Evolutionary conservation across 2,329 filamentous ascomycete species (phyloP), one percentile per base, ranked within the genome.

Genomic region (Trichoderma sp.): DNA sequence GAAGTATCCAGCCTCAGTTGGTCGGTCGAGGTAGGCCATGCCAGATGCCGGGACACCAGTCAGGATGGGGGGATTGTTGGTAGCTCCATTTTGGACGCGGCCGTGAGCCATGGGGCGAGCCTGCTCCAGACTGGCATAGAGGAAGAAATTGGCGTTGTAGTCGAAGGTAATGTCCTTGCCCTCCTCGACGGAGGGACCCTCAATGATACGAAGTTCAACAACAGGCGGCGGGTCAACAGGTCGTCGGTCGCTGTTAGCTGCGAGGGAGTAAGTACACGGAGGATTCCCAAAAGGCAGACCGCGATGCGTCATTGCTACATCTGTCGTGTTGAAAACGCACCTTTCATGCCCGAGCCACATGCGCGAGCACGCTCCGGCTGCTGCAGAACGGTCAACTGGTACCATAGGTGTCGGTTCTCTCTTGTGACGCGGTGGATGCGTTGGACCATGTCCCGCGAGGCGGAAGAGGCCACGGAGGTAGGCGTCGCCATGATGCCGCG

Each of bases 91-190:
- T 76, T 90, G 89, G 59, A 93, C 89, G 75, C 94, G 92, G 65
- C 92, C 93, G 72, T 94, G 92, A 20, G 94, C 94, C 72, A 98
- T 92, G 34, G 90, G 89, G 47, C 95, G 92, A 32, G 94, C 92
- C 76, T 93, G 91, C 79, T 98, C 94, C 72, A 99, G 87, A 6
- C 94, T 98, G 66, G 95, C 93, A 78, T 94, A 98, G 53, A 98
- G 90, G 83, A 99, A 98, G 88, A 98, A 98, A 82, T 97, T 97
- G 79, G 95, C 95, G 79, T 97, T 95, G 85, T 98, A 97, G 72
- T 90, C 88, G 78, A 97, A 97, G 2, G 96, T 98, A 77, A 94
- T 89, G 73, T 94, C 92, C 78, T 87, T 86, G 70, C 88, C 87
- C 66, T 85, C 82, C 63, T 88, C 86, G 28, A 90, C 85, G 30